Evolutionary conservation across 768 basidiomycete species (phyloP).

Genomic region (Galerina sulciceps): DNA sequence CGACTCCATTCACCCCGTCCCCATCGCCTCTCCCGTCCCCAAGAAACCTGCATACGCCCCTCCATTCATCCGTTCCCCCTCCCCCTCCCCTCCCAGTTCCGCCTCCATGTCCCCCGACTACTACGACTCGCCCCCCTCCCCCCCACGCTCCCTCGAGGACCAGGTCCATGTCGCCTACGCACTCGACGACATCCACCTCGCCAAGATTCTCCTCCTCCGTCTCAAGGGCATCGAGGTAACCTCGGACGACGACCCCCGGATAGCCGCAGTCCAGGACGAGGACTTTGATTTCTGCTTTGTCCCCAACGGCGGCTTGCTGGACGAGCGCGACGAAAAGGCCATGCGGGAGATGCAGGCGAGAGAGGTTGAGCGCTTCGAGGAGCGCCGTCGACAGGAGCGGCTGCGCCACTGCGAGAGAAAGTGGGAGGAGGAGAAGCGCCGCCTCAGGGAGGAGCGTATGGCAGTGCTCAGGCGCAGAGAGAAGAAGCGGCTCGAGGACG

Average conservation of each 20-base stretch:
- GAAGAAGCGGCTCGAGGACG: constrained; percentile 29
- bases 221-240: constrained; percentile 67
- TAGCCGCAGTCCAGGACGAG: constrained; percentile 59
- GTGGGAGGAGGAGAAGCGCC: constrained; percentile 52
- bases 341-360: constrained; percentile 39
- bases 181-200: constrained; percentile 66
- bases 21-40: constrained; percentile 27
- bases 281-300: constrained; percentile 54
- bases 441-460: constrained; percentile 42
- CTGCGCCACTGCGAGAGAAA: constrained; percentile 49
- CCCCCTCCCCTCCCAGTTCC: constrained; percentile 31
- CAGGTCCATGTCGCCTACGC: constrained; percentile 72
- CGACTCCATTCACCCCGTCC: constrained; percentile 1
- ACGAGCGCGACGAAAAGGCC: constrained; percentile 46
- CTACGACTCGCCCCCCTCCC: constrained; percentile 49
- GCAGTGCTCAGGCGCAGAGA: constrained; percentile 37
- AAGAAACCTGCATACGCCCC: constrained; percentile 21
- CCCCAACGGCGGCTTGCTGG: constrained; percentile 43
- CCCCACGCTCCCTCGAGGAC: constrained; percentile 58
- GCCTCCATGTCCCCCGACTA: constrained; percentile 42
- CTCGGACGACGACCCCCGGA: constrained; percentile 63
- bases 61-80: constrained; percentile 28
- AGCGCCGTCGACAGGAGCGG: constrained; percentile 41
- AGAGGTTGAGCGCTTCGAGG: constrained; percentile 38
- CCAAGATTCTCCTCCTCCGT: constrained; percentile 64